These are phyloP conservation scores for Westerdykella ornata DNA, from an alignment of 2,329 filamentous ascomycete species.

Conservation along the genomic window DNA sequence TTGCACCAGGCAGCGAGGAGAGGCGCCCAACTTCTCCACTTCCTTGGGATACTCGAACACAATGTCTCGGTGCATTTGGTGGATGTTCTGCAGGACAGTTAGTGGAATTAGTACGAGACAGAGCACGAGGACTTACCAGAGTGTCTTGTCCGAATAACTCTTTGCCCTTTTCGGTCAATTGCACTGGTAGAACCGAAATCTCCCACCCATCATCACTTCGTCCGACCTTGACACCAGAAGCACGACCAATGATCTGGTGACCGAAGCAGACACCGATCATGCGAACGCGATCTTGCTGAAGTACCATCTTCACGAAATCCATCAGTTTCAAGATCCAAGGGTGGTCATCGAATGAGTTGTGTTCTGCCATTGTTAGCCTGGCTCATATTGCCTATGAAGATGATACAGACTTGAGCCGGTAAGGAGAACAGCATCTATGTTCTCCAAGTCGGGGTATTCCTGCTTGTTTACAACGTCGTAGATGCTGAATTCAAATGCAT, in stretches of 20 bases:
- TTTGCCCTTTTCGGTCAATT: constrained; percentile 63
- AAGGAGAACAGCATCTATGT: constrained; percentile 75
- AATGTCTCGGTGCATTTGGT: constrained; percentile 83
- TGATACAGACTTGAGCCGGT: constrained; percentile 58
- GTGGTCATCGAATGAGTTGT: constrained; percentile 65
- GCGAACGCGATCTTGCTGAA: constrained; percentile 57
- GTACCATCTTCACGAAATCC: constrained; percentile 56
- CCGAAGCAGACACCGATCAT: constrained; percentile 83
- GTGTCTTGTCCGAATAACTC: constrained; percentile 63
- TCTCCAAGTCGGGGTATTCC: constrained; percentile 64
- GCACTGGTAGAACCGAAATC: constrained; percentile 63
- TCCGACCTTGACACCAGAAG: constrained; percentile 61
- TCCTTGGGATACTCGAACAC: constrained; percentile 58
- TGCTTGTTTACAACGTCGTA: constrained; percentile 65
- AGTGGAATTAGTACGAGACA: neutral
- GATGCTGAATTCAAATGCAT: constrained; percentile 52
- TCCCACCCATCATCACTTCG: constrained; percentile 71
- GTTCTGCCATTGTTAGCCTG: constrained; percentile 42
- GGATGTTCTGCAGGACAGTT: constrained; percentile 50
- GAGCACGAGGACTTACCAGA: constrained; percentile 42
- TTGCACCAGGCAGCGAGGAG: constrained; percentile 65
- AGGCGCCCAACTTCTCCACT: constrained; percentile 58
- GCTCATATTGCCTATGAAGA: neutral
- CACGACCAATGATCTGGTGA: constrained; percentile 75
- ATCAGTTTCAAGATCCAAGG: constrained; percentile 73